These are phyloP conservation scores for Diospyros lotus DNA, from an alignment of 148 eudicot species.

Conservation along the genomic window DNA sequence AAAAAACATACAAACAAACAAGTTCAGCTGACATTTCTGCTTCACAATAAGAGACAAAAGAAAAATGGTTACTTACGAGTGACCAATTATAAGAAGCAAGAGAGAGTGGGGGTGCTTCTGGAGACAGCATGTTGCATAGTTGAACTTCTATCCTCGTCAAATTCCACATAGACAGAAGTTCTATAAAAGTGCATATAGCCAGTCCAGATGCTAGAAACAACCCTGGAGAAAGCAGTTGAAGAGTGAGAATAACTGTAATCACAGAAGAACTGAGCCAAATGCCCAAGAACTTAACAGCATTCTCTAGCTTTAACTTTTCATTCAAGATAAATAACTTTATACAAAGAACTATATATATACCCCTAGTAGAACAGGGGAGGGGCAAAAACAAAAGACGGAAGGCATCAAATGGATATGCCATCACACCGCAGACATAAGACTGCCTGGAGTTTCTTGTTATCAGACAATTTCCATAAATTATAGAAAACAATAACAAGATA, in stretches of 20 bases:
- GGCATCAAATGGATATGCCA: background rate
- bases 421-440: background rate
- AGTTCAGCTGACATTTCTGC: too few relatives aligned
- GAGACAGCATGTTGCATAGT: conserved; percentile 87
- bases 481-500: background rate
- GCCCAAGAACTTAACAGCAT: too few relatives aligned
- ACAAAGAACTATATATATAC: background rate
- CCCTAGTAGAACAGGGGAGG: background rate
- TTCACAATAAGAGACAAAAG: background rate
- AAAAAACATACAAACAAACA: too few relatives aligned
- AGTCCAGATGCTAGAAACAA: conserved; percentile 49
- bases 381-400: too few relatives aligned
- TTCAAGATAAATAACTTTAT: background rate
- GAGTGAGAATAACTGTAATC: background rate
- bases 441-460: background rate
- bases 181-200: conserved; percentile 61
- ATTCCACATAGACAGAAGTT: conserved; percentile 97
- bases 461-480: background rate
- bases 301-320: background rate
- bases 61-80: conserved; percentile 53
- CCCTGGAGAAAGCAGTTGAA: conserved; percentile 36
- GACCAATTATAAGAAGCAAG: conserved; percentile 95
- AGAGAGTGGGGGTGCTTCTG: conserved; percentile 79
- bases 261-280: background rate
- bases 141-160: conserved; percentile 90